Conservation (phyloP, 306 rosid genomes). For the Datisca glomerata region DNA sequence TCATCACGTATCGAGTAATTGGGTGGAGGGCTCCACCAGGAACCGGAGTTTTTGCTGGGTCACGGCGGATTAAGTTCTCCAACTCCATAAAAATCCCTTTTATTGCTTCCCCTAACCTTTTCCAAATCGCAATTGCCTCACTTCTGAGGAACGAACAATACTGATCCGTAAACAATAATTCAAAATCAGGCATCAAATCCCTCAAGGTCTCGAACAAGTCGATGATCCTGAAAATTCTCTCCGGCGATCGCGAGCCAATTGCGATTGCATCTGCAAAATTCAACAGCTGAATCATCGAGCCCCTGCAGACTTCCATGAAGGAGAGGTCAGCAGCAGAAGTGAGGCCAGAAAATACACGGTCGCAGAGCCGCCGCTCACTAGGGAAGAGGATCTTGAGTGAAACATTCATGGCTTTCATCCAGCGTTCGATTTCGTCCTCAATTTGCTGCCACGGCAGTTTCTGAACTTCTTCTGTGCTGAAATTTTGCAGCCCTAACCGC, state of each 20-base stretch:
- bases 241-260: conserved; percentile 71
- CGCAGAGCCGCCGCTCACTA: conserved; percentile 72
- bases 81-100: conserved; percentile 86
- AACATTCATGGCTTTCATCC: conserved; percentile 71
- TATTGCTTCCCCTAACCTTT: conserved; percentile 75
- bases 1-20: conserved; percentile 91
- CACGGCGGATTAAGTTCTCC: conserved; percentile 82
- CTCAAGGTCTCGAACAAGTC: conserved; percentile 78
- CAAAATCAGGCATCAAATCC: conserved; percentile 69
- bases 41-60: conserved; percentile 63
- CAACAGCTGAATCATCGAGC: conserved; percentile 64
- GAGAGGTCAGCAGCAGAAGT: conserved; percentile 67
- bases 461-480: conserved; percentile 81
- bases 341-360: conserved; percentile 68
- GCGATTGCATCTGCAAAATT: conserved; percentile 86
- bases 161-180: conserved; percentile 55
- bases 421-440: conserved; percentile 79
- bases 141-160: conserved; percentile 59
- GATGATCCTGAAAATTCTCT: conserved; percentile 58
- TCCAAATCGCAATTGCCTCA: conserved; percentile 76
- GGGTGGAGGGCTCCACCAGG: conserved; percentile 95
- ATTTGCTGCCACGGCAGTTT: conserved; percentile 77
- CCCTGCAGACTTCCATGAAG: conserved; percentile 88
- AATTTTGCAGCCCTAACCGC: conserved; percentile 77
- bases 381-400: conserved; percentile 69